Evolutionary conservation across 2,329 filamentous ascomycete genomes (phyloP), one percentile per base, ranked within the genome.

Genomic region (Pseudogymnoascus destructans): DNA sequence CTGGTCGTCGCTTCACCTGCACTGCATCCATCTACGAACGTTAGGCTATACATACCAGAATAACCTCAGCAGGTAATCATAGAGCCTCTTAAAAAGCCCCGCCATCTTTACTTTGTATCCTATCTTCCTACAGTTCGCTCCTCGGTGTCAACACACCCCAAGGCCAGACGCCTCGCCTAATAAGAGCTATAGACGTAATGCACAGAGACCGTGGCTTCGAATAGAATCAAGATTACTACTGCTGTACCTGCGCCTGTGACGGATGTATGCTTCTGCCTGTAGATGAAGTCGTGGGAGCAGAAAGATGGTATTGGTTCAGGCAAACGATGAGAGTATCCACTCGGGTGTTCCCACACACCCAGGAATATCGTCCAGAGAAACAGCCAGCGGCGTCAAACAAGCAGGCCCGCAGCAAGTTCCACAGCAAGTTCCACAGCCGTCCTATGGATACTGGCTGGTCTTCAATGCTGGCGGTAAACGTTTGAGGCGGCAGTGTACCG

Each of bases 41-140:
- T 19, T n/a, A 6, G 7, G 23, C 4, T 4, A 38, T 36, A 79
- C 82, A 77, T 69, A 97, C 92, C 93, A 98, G 75, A 98, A 97
- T 69, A 93, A 87, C 78, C 92, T 86, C 76, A 98, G 77, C 72
- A 97, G 79, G 92, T 92, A 97, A 82, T 97, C 93, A 79, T 97
- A 97, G 73, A 98, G 85, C 75, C 85, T 86, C 70, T 86, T 87
- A 74, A 98, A 95, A 72, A 98, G 77, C 67, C 89, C 87, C 68
- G 89, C 87, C 91, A 97, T 97, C 74, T 64, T 77, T 71, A 63
- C 64, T 65, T 11, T 49, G 67, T 68, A 15, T 36, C 11, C 11
- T 33, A 5, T 32, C 52, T 55, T 60, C 49, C n/a, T 55, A 21
- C 40, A 21, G 23, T 36, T 60, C 23, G 25, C 42, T 30, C 57